phyloP scores from a whole-genome alignment of 1,139 yeast genomes.

The Diutina mesorugosa region DNA sequence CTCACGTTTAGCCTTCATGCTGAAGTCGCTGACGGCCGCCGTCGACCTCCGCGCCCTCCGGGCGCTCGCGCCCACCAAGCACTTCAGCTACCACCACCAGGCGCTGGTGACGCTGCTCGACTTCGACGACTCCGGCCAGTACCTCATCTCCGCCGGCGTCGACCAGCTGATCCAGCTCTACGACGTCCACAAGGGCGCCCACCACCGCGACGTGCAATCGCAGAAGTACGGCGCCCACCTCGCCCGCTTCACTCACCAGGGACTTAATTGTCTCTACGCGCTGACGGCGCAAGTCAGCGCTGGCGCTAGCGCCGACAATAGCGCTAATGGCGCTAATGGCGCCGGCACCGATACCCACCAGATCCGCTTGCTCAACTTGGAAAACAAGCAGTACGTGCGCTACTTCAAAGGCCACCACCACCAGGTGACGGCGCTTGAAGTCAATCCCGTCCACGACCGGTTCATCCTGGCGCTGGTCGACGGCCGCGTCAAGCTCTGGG shows the following conservation, averaged over 20 bases:
- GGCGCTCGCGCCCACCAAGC: slow-evolving; percentile 43
- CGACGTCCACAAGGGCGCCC: slow-evolving; percentile 62
- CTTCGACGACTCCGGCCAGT: slow-evolving; percentile 79
- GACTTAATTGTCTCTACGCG: slow-evolving; percentile 66
- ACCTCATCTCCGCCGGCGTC: slow-evolving; percentile 61
- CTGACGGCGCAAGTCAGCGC: slow-evolving; percentile 38
- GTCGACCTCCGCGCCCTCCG: slow-evolving; percentile 31
- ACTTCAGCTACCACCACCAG: slow-evolving; percentile 42
- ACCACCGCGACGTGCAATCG: slow-evolving; percentile 54
- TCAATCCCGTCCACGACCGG: slow-evolving; percentile 59
- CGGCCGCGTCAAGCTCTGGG: slow-evolving; percentile 81
- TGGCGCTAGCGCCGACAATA: not conserved
- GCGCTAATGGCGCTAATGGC: slow-evolving; percentile 3
- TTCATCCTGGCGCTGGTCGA: slow-evolving; percentile 66
- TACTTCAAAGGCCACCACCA: slow-evolving; percentile 82
- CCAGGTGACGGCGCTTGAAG: slow-evolving; percentile 58
- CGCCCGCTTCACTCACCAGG: slow-evolving; percentile 69
- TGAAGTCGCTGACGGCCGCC: slow-evolving; percentile 12
- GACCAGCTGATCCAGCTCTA: slow-evolving; percentile 80
- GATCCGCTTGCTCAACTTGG: slow-evolving; percentile 61
- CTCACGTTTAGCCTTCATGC: slow-evolving; percentile 5
- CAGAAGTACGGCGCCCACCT: slow-evolving; percentile 89
- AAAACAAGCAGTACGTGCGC: slow-evolving; percentile 67
- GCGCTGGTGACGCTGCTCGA: slow-evolving; percentile 67
- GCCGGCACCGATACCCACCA: slow-evolving; percentile 45